Percentiles rank a stretch among this genome's conserved stretches.
phyloP scores from a whole-genome alignment of 495 filamentous ascomycete genomes.

The Annulohypoxylon bovei region DNA sequence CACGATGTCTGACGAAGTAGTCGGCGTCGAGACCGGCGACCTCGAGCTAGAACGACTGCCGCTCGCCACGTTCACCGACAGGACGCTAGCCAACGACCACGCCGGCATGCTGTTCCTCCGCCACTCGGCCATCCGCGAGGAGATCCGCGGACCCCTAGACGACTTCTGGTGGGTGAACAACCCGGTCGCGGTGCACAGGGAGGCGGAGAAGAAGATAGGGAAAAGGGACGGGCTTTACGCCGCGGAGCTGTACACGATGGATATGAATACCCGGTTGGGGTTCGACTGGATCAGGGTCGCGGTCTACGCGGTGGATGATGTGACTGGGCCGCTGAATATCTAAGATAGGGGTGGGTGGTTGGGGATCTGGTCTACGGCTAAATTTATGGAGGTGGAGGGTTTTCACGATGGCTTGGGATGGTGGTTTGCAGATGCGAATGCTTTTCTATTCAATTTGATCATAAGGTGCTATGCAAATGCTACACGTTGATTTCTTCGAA shows the following conservation, averaged over 20 bases:
- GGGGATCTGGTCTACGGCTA: not conserved
- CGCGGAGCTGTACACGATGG: constrained; percentile 17
- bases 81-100: constrained; percentile 23
- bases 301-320: constrained; percentile 25
- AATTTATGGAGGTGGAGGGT: not conserved
- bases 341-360: too few species aligned
- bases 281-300: constrained; percentile 30
- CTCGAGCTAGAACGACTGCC: constrained; percentile 14
- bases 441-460: not conserved
- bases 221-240: not conserved
- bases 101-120: constrained; percentile 17
- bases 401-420: not conserved
- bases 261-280: constrained; percentile 16
- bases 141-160: constrained; percentile 11
- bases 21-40: constrained; percentile 3
- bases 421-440: too few species aligned
- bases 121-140: constrained; percentile 20
- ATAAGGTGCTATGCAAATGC: not conserved
- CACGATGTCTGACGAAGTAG: not conserved
- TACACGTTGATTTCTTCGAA: not conserved
- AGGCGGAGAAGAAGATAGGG: not conserved
- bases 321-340: constrained; percentile 26
- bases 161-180: constrained; percentile 25
- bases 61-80: constrained; percentile 22
- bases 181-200: constrained; percentile 2